Evolutionary conservation across 495 filamentous ascomycete species (phyloP).

Genomic region (Gamarada debralockiae): DNA sequence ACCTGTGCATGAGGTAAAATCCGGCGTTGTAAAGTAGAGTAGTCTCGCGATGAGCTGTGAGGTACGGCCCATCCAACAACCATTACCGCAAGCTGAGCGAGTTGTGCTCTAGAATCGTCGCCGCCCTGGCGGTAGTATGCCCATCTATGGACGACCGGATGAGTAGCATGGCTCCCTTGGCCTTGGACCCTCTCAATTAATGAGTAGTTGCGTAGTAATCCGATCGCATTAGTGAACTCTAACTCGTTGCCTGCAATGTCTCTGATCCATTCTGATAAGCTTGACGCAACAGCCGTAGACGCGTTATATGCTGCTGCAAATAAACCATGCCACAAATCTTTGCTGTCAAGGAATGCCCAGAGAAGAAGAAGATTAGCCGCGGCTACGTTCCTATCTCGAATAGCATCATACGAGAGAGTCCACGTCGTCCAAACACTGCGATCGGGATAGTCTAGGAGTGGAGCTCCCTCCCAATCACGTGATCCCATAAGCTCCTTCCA

Average conservation of each 20-base stretch:
- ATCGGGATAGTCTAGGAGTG: conserved; percentile 14
- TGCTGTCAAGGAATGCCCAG: conserved; percentile 32
- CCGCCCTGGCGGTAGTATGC: conserved; percentile 20
- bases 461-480: conserved; percentile 14
- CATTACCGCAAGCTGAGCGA: conserved; percentile 20
- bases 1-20: conserved; percentile 26
- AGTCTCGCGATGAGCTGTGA: conserved; percentile 5
- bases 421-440: conserved; percentile 29
- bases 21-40: conserved; percentile 23
- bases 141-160: conserved; percentile 32
- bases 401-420: conserved; percentile 28
- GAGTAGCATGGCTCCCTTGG: conserved; percentile 23
- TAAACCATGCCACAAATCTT: conserved; percentile 23
- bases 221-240: conserved; percentile 20
- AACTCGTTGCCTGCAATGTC: conserved; percentile 24
- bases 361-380: conserved; percentile 31
- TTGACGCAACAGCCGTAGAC: conserved; percentile 3
- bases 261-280: conserved; percentile 23
- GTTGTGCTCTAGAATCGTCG: conserved; percentile 10
- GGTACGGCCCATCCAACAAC: conserved; percentile 26
- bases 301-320: conserved; percentile 24
- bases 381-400: conserved; percentile 24
- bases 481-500: conserved; percentile 33
- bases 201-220: conserved; percentile 27
- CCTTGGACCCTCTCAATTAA: conserved; percentile 24